Base-by-base conservation (phyloP, 768 basidiomycete genomes). In the Boletus reticuloceps region DNA sequence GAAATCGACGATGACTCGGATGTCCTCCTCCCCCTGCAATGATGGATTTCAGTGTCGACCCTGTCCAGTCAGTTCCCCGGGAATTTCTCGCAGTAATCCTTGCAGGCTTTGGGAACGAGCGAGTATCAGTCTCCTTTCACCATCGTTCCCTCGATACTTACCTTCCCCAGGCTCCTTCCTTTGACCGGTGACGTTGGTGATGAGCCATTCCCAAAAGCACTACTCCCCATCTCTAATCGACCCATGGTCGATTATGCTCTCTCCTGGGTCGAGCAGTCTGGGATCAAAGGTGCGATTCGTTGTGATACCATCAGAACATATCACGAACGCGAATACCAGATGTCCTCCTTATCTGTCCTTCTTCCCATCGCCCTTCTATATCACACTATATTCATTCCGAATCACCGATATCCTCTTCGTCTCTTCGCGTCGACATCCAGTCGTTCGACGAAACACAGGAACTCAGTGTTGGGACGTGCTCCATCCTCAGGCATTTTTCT, bases 51-150 rank as follows among this genome's bases (percentile, higher is more conserved):
- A 79, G 81, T 54, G 77, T 80, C 52, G 77, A 81, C 59, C 75
- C 78, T 57, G 69, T 75, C 25, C 81, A 80, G 45, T 74, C 77
- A 27, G 76, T 82, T 22, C 78, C 80, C 34, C 81, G 80, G 31
- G 95, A 97, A 69, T 97, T 97, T 68, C 82, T 90, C 49, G 95
- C 91, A 0, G 84, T 98, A 19, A 76, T 97, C 27, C 79, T 97
- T 13, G 89, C 92, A 29, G 95, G 95, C 34, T 93, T 93, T 74
- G 95, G 95, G n/a, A 86, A 89, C 64, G 87, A 88, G 94, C 91
- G 72, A 70, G 85, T 67, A 45, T 19, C 47, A 5, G 16, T 34
- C 38, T 36, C 34, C 34, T 29, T 34, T 19, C 22, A 5, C 31
- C 19, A 2, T 36, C 14, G 38, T 6, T n/a, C 6, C 25, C 1